Percentiles rank a stretch among this genome's conserved stretches.
Evolutionary conservation across 2,329 filamentous ascomycete species (phyloP).

Genomic region (Torrubiellomyces zombiae): DNA sequence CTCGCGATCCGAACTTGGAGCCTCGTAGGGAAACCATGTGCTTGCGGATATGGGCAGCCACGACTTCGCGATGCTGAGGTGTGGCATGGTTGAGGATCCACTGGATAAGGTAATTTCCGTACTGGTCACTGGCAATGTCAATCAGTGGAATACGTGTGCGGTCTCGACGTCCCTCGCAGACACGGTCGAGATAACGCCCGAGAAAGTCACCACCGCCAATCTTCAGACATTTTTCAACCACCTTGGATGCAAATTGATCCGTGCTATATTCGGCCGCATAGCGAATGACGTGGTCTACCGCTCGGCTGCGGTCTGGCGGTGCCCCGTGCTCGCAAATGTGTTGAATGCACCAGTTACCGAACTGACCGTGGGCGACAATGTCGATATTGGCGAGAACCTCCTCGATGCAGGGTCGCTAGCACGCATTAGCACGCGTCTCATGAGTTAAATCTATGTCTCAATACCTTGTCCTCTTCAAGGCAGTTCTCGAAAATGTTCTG

Average conservation of each 20-base stretch:
- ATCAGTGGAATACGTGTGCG: constrained; percentile 93
- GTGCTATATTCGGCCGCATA: constrained; percentile 95
- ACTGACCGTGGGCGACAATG: constrained; percentile 91
- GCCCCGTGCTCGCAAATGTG: constrained; percentile 96
- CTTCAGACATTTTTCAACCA: constrained; percentile 97
- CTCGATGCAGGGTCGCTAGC: constrained; percentile 87
- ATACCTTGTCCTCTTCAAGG: constrained; percentile 91
- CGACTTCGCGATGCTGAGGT: constrained; percentile 78
- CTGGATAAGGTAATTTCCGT: constrained; percentile 95
- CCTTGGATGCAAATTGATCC: constrained; percentile 97
- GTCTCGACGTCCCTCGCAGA: constrained; percentile 80
- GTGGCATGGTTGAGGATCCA: constrained; percentile 86
- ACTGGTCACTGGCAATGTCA: constrained; percentile 96
- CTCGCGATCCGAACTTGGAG: constrained; percentile 94
- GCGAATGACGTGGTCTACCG: constrained; percentile 86
- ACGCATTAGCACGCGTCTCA: no score
- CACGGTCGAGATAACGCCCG: constrained; percentile 78
- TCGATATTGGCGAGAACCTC: constrained; percentile 92
- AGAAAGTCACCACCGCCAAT: constrained; percentile 86
- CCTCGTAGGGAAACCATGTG: constrained; percentile 98
- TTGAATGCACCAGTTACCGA: constrained; percentile 99
- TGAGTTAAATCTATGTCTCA: constrained; percentile 8
- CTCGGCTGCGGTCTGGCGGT: constrained; percentile 77
- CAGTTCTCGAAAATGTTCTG: constrained; percentile 99
- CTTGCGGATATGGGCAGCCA: constrained; percentile 88